Evolutionary conservation across 371 early-diverging fungal genomes (phyloP).

Genomic region (Actinomortierella ambigua): DNA sequence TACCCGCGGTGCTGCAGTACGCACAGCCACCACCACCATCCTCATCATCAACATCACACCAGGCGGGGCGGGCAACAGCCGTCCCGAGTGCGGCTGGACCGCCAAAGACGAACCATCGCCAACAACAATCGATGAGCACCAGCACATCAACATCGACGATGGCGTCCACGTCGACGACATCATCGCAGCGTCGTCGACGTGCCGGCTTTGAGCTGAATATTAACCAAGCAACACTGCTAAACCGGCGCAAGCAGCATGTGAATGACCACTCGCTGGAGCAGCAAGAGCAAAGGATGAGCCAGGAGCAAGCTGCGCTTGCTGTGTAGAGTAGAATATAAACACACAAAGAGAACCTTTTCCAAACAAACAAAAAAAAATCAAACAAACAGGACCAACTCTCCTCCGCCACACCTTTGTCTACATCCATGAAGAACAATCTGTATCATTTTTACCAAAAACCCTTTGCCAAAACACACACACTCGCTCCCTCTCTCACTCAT

Average conservation of each 20-base stretch:
- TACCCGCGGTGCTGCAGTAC: slow-evolving; percentile 25
- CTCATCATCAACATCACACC: neutral
- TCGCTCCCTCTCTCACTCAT: too few species aligned
- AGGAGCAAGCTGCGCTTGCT: slow-evolving; percentile 18
- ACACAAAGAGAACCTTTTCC: too few species aligned
- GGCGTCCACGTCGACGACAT: slow-evolving; percentile 22
- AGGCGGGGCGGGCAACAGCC: slow-evolving; percentile 2
- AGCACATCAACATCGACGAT: slow-evolving; percentile 30
- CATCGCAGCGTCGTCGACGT: slow-evolving; percentile 45
- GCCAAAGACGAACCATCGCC: slow-evolving; percentile 1
- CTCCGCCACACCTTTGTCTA: too few species aligned
- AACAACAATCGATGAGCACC: slow-evolving; percentile 15
- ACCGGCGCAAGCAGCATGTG: slow-evolving; percentile 53
- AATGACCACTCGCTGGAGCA: slow-evolving; percentile 20
- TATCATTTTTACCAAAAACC: too few species aligned
- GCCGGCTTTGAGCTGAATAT: slow-evolving; percentile 58
- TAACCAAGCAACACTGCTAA: slow-evolving; percentile 60
- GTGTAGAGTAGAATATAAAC: slow-evolving; percentile 7
- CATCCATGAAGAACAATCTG: too few species aligned
- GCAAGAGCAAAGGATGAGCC: slow-evolving; percentile 20
- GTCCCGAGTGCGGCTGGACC: neutral
- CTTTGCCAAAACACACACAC: too few species aligned
- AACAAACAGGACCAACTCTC: too few species aligned
- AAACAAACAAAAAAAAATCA: too few species aligned
- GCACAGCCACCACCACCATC: slow-evolving; percentile 5